Percentiles rank a stretch among this genome's conserved stretches.
phyloP scores from a whole-genome alignment of 768 basidiomycete genomes.

The Flagelloscypha sp. region DNA sequence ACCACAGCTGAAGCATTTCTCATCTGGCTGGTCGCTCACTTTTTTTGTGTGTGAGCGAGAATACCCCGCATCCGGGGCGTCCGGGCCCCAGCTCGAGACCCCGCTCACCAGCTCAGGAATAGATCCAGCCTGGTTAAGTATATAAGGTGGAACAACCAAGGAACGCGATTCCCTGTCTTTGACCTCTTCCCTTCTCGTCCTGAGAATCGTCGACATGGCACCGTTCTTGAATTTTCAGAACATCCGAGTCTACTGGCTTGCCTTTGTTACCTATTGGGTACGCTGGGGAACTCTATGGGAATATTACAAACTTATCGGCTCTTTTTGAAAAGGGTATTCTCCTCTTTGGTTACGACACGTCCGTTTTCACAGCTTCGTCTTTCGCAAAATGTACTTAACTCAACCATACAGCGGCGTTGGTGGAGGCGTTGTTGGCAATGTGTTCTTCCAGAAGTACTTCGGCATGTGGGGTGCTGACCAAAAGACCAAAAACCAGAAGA shows the following conservation, averaged over 20 bases:
- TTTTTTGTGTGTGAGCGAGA: too few relatives aligned
- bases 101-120: conserved; percentile 4
- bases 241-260: conserved; percentile 64
- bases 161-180: conserved; percentile 43
- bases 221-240: conserved; percentile 52
- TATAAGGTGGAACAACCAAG: too few relatives aligned
- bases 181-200: conserved; percentile 59
- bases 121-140: too few relatives aligned
- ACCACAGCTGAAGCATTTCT: too few relatives aligned
- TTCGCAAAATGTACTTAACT: conserved; percentile 1
- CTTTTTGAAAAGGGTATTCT: too few relatives aligned
- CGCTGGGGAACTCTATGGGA: too few relatives aligned
- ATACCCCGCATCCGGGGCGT: too few relatives aligned
- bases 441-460: conserved; percentile 57
- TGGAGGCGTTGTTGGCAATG: conserved; percentile 59
- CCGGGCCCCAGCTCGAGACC: too few relatives aligned
- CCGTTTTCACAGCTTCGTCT: conserved; percentile 16
- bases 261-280: conserved; percentile 71
- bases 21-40: too few relatives aligned
- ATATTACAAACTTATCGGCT: too few relatives aligned
- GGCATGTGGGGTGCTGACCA: conserved; percentile 38
- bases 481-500: conserved; percentile 25
- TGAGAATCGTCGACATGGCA: too few relatives aligned
- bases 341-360: conserved; percentile 80
- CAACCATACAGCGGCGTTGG: conserved; percentile 42